Evolutionary conservation across 2,329 filamentous ascomycete genomes (phyloP).

Genomic region (Microcyclosporella mali): DNA sequence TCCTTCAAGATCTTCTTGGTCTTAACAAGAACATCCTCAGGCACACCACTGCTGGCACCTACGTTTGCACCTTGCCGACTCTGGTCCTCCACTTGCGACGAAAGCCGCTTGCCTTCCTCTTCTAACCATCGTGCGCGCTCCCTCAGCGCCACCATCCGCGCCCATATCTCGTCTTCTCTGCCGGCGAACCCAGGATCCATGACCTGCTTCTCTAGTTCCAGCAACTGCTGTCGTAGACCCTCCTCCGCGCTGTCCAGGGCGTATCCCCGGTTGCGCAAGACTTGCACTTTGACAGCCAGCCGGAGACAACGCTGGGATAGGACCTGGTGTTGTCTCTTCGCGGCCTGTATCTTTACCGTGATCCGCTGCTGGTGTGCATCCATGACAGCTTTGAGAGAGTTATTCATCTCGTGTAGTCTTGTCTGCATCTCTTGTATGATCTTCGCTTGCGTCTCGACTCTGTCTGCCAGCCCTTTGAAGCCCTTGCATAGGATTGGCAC

Average conservation of each 20-base stretch:
- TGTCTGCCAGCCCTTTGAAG: slow-evolving; percentile 64
- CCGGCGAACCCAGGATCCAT: slow-evolving; percentile 70
- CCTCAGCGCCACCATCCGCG: slow-evolving; percentile 66
- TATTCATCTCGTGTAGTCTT: slow-evolving; percentile 73
- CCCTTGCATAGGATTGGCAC: slow-evolving; percentile 72
- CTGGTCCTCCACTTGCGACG: slow-evolving; percentile 39
- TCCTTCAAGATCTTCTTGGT: slow-evolving; percentile 76
- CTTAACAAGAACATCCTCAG: slow-evolving; percentile 64
- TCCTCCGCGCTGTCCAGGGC: slow-evolving; percentile 75
- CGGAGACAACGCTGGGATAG: slow-evolving; percentile 67
- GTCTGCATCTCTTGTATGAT: slow-evolving; percentile 65
- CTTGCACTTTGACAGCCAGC: slow-evolving; percentile 72
- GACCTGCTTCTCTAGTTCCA: slow-evolving; percentile 61
- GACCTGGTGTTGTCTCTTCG: slow-evolving; percentile 64
- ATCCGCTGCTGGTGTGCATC: slow-evolving; percentile 71
- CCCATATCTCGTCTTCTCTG: slow-evolving; percentile 79
- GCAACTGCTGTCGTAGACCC: slow-evolving; percentile 65
- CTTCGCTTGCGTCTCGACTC: slow-evolving; percentile 65
- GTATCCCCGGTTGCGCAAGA: slow-evolving; percentile 74
- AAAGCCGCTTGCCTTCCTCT: slow-evolving; percentile 65
- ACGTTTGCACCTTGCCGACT: slow-evolving; percentile 42
- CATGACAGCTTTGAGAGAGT: slow-evolving; percentile 63
- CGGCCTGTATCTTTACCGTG: slow-evolving; percentile 66
- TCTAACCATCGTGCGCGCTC: slow-evolving; percentile 67
- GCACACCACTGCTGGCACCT: slow-evolving; percentile 48